Evolutionary conservation across 495 filamentous ascomycete species (phyloP).

Genomic region (Thermothielavioides terrestris): DNA sequence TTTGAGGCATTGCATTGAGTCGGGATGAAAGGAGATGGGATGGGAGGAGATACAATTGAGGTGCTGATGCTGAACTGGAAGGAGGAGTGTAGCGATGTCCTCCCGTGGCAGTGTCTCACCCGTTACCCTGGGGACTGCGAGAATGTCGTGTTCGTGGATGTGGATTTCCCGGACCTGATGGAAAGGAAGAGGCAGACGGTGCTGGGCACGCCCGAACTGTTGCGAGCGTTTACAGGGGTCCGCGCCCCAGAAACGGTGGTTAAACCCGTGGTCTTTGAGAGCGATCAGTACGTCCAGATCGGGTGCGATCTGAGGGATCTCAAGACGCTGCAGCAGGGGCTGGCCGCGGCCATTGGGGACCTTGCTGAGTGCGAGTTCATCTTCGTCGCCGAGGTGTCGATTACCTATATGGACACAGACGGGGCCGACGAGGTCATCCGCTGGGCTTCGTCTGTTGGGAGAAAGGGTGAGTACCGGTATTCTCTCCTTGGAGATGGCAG

Average conservation of each 20-base stretch:
- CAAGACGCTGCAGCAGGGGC: constrained; percentile 43
- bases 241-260: background rate
- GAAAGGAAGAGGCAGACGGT: constrained; percentile 62
- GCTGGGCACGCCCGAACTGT: constrained; percentile 48
- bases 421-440: constrained; percentile 62
- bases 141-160: constrained; percentile 65
- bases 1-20: too few species aligned
- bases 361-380: constrained; percentile 53
- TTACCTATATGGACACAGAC: constrained; percentile 81
- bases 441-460: constrained; percentile 57
- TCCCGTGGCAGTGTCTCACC: constrained; percentile 76
- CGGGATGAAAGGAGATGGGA: background rate
- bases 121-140: constrained; percentile 47
- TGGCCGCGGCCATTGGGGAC: constrained; percentile 45
- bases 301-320: constrained; percentile 75
- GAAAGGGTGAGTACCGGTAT: constrained; percentile 43
- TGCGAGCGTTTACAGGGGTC: constrained; percentile 18
- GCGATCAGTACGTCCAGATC: constrained; percentile 64
- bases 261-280: constrained; percentile 45
- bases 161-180: constrained; percentile 81
- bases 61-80: background rate
- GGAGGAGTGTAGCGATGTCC: constrained; percentile 58
- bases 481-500: background rate
- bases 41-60: background rate
- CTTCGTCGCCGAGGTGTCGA: constrained; percentile 79